phyloP scores from a whole-genome alignment of 139 green algal genomes.

The Raphidocelis subcapitata region DNA sequence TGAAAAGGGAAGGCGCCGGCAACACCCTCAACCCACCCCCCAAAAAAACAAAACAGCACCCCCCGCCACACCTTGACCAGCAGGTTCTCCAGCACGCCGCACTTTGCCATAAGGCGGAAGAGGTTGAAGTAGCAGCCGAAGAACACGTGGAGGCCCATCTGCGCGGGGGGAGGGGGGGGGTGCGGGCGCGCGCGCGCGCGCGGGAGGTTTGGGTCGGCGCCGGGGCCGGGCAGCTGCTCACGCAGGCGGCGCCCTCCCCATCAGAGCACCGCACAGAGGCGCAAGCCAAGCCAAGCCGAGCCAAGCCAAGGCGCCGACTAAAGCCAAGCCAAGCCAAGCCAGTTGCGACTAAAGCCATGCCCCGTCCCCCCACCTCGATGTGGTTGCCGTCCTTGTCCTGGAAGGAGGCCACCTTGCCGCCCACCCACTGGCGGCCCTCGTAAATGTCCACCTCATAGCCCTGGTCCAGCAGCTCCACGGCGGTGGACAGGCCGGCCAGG shows the following conservation, averaged over 20 bases:
- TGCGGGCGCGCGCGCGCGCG: neutral
- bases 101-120: constrained; percentile 96
- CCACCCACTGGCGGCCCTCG: constrained; percentile 84
- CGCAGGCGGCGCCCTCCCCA: neutral
- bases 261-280: neutral
- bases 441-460: constrained; percentile 95
- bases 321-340: too few relatives aligned
- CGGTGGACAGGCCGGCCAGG: constrained; percentile 90
- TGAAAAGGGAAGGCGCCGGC: too few relatives aligned
- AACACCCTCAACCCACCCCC: too few relatives aligned
- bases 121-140: constrained; percentile 96
- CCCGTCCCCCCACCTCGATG: constrained; percentile 68
- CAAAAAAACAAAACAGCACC: too few relatives aligned
- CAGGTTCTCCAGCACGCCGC: constrained; percentile 91
- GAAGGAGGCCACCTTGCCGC: constrained; percentile 95
- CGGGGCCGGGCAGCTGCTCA: too few relatives aligned
- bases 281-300: too few relatives aligned
- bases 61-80: constrained; percentile 69
- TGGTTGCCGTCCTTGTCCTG: constrained; percentile 95
- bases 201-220: neutral
- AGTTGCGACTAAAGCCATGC: too few relatives aligned
- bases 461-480: constrained; percentile 94
- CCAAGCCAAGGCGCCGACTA: too few relatives aligned
- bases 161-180: neutral
- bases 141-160: constrained; percentile 96